Conservation (phyloP, 257 asterid species). For the Rehmannia glutinosa region DNA sequence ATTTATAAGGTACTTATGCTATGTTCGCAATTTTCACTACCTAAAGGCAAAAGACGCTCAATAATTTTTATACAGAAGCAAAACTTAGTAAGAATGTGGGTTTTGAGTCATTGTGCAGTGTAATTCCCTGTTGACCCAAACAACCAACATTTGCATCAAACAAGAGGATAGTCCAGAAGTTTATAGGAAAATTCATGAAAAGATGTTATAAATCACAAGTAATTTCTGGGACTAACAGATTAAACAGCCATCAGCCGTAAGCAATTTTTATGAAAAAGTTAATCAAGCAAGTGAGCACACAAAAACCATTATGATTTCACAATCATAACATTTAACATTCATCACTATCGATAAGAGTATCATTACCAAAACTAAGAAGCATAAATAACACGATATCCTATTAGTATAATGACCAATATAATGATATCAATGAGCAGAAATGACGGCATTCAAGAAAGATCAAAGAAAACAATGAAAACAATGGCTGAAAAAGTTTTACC, state of each 20-base stretch:
- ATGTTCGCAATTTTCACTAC: neutral
- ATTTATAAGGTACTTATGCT: neutral
- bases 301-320: neutral
- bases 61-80: neutral
- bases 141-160: slow-evolving; percentile 9
- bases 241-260: neutral
- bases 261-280: neutral
- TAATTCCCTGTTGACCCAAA: neutral
- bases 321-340: neutral
- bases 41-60: neutral
- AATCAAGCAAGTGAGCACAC: slow-evolving; percentile 4
- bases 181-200: neutral
- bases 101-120: neutral
- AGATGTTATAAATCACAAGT: neutral
- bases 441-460: neutral
- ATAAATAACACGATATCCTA: neutral
- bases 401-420: neutral
- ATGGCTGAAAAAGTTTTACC: neutral
- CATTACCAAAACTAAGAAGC: slow-evolving; percentile 3
- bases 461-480: neutral
- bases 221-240: slow-evolving; percentile 5
- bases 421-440: neutral
- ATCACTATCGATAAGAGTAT: neutral
- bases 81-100: neutral
- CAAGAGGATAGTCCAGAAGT: neutral